Percentiles rank a stretch among this genome's conserved stretches.
Evolutionary conservation across 352 stramenopile species (phyloP).

Genomic region (Phytophthora europaea): DNA sequence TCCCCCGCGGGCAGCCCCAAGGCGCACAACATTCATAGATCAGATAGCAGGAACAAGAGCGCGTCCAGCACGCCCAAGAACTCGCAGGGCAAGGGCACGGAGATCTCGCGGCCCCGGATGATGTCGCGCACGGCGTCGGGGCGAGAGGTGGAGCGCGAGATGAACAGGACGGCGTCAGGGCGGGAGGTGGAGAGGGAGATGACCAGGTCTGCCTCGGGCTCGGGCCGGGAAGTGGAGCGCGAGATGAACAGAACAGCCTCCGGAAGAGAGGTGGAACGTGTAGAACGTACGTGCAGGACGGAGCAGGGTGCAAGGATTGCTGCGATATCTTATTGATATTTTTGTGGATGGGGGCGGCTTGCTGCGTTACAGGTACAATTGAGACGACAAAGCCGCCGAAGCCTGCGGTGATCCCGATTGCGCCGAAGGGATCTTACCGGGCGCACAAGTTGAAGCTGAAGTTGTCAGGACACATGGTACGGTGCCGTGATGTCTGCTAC

Average conservation of each 20-base stretch:
- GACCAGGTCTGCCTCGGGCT: constrained; percentile 53
- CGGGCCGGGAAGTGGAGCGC: constrained; percentile 48
- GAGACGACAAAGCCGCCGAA: constrained; percentile 57
- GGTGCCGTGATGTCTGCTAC: constrained; percentile 6
- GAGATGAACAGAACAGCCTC: constrained; percentile 40
- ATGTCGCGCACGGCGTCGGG: constrained; percentile 62
- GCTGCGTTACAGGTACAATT: constrained; percentile 24
- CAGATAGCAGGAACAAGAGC: constrained; percentile 65
- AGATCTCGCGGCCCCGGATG: constrained; percentile 84
- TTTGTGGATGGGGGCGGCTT: not conserved
- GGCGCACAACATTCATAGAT: constrained; percentile 65
- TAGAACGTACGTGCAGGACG: constrained; percentile 33
- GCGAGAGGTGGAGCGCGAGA: constrained; percentile 49
- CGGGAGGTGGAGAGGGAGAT: constrained; percentile 64
- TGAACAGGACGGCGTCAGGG: constrained; percentile 33
- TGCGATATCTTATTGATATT: constrained; percentile 1
- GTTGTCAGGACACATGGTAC: constrained; percentile 85
- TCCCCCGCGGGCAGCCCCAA: constrained; percentile 47
- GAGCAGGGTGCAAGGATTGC: not conserved
- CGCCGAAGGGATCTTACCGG: constrained; percentile 72
- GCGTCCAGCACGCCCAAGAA: constrained; percentile 48
- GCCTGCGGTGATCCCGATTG: constrained; percentile 53
- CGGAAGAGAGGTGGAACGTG: constrained; percentile 49
- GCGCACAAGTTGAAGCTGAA: constrained; percentile 90
- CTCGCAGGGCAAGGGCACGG: constrained; percentile 62